Percentiles rank a stretch among this genome's conserved stretches.
phyloP scores from a whole-genome alignment of 768 basidiomycete species.

The Cystobasidium tubakii region DNA sequence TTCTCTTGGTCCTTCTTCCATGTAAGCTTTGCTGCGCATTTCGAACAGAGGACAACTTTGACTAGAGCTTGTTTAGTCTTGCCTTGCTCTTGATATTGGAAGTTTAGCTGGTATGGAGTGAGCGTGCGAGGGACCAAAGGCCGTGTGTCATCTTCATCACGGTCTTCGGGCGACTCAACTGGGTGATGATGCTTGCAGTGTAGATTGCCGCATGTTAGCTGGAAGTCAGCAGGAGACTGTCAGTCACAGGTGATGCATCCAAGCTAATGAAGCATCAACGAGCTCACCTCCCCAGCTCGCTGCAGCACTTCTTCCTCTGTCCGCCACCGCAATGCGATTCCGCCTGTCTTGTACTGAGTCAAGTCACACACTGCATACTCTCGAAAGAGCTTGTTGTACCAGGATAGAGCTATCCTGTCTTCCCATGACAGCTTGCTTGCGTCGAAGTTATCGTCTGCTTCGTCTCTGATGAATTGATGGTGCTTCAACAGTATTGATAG shows the following conservation, averaged over 20 bases:
- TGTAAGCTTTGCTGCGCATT: slow-evolving; percentile 48
- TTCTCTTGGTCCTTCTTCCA: slow-evolving; percentile 41
- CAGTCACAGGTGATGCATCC: neutral
- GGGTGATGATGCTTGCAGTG: slow-evolving; percentile 49
- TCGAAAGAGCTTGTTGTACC: slow-evolving; percentile 39
- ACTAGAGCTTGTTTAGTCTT: slow-evolving; percentile 49
- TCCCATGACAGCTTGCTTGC: slow-evolving; percentile 25
- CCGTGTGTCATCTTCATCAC: slow-evolving; percentile 35
- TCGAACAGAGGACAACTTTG: slow-evolving; percentile 50
- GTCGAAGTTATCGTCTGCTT: neutral
- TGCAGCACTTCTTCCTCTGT: slow-evolving; percentile 50
- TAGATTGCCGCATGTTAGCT: slow-evolving; percentile 49
- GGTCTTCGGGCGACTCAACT: slow-evolving; percentile 9
- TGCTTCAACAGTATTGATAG: slow-evolving; percentile 26
- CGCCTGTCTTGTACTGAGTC: slow-evolving; percentile 50
- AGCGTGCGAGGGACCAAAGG: slow-evolving; percentile 44
- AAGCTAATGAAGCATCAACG: too few relatives aligned
- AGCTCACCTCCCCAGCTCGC: slow-evolving; percentile 47
- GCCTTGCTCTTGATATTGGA: slow-evolving; percentile 50
- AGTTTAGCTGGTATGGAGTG: slow-evolving; percentile 50
- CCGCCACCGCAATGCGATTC: slow-evolving; percentile 50
- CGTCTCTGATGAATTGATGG: slow-evolving; percentile 35
- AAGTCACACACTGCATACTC: slow-evolving; percentile 46
- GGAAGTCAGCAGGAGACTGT: neutral
- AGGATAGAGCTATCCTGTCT: slow-evolving; percentile 18